Evolutionary conservation across 2,329 filamentous ascomycete species (phyloP).

Genomic region (Tolypocladium ophioglossoides): DNA sequence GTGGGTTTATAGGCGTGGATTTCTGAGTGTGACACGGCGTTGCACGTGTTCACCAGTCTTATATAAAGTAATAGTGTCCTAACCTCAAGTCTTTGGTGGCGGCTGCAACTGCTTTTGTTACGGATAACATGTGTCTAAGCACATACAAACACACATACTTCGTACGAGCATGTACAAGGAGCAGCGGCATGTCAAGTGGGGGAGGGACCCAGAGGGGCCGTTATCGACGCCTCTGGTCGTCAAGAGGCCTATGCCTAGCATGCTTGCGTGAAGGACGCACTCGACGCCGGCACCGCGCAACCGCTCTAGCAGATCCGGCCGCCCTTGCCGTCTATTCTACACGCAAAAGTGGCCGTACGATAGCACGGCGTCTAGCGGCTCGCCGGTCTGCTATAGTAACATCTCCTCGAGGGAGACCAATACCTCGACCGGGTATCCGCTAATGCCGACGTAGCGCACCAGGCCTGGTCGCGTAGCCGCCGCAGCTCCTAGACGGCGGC

Average conservation of each 20-base stretch:
- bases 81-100: no score
- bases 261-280: conserved; percentile 79
- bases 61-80: no score
- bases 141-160: no score
- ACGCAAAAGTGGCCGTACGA: conserved; percentile 87
- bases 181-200: no score
- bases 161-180: no score
- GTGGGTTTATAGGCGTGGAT: no score
- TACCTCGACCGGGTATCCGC: conserved; percentile 71
- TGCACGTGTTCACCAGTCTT: no score
- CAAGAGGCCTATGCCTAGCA: conserved; percentile 86
- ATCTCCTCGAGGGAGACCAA: conserved; percentile 62
- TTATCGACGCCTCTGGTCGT: conserved; percentile 69
- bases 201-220: no score
- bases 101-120: no score
- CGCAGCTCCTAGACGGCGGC: conserved; percentile 62
- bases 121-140: no score
- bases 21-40: no score
- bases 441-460: conserved; percentile 80
- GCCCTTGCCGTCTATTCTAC: conserved; percentile 51
- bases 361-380: conserved; percentile 79
- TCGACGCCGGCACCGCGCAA: conserved; percentile 63
- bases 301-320: conserved; percentile 36
- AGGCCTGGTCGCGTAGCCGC: conserved; percentile 63
- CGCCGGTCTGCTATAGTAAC: conserved; percentile 60